Base-by-base conservation (phyloP, 1,139 yeast species). In the Blastobotrys arbuscula region DNA sequence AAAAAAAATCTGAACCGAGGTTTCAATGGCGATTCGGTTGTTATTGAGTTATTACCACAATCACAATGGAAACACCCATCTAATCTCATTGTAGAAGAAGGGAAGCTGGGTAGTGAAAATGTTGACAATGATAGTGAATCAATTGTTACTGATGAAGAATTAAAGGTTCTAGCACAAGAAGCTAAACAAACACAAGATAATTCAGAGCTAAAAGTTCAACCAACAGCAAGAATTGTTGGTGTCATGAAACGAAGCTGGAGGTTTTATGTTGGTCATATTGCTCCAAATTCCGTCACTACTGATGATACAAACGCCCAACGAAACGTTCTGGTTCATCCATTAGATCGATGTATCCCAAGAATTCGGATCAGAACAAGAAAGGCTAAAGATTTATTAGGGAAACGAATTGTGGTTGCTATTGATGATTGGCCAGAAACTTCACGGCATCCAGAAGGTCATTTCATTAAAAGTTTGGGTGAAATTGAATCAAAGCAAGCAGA, bases 401-500 rank as follows among this genome's bases (percentile, higher is more conserved):
- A 90, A 65, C 80, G 97, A 65, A 85, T 94, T 49, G 96, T 94
- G 7, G 82, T 92, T 21, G 88, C 95, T 0, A 82, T 94, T 44
- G 99, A 94, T 63, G 77, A 89, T 12, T 94, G 99, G 99, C 85
- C 95, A 1, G 71, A 81, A 1, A 76, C 79, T 52, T 85, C 96
- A 12, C 82, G 87, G 55, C 82, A 81, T 57, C 98, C 99, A 1
- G 85, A 85, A 59, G 99, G 98, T 4, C 99, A 94, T 68, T 92
- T 89, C 62, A 92, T 92, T 2, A 78, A 97, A 59, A 77, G 84
- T 38, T 74, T 94, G 33, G 99, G 99, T 55, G 92, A 79, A 23
- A 80, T 90, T 49, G 98, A 94, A 68, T 82, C 90, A 54, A 86
- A 87, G 41, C 89, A 84, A 59, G 98, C 98, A 1, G 99, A 94